phyloP scores from a whole-genome alignment of 1,284 basidiomycete species.

The Cutaneotrichosporon cavernicola region DNA sequence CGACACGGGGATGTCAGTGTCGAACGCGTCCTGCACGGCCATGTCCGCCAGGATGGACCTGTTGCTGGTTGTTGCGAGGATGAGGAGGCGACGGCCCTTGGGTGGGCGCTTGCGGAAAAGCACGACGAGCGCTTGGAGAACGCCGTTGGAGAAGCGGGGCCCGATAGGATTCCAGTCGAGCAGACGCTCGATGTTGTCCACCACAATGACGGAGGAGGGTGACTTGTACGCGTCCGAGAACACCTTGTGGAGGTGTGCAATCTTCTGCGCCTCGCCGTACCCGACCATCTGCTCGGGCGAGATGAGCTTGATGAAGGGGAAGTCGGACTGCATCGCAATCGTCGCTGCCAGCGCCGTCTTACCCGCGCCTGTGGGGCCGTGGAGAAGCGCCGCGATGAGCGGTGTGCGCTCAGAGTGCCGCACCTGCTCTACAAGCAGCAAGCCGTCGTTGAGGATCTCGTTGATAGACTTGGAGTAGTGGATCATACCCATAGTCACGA shows the following conservation, averaged over 20 bases:
- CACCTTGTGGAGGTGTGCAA: slow-evolving; percentile 86
- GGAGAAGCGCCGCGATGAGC: slow-evolving; percentile 84
- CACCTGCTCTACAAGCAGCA: slow-evolving; percentile 93
- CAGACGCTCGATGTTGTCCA: slow-evolving; percentile 90
- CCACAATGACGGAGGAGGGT: slow-evolving; percentile 91
- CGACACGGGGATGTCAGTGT: slow-evolving; percentile 81
- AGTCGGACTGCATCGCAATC: slow-evolving; percentile 87
- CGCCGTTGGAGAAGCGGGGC: slow-evolving; percentile 90
- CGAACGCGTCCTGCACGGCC: slow-evolving; percentile 83
- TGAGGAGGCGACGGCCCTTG: slow-evolving; percentile 88
- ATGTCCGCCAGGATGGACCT: slow-evolving; percentile 84
- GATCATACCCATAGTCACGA: slow-evolving; percentile 96
- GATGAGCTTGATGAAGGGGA: slow-evolving; percentile 97
- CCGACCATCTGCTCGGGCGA: slow-evolving; percentile 98
- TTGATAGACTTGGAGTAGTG: slow-evolving; percentile 77
- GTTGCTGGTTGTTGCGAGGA: slow-evolving; percentile 90
- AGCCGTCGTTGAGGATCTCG: slow-evolving; percentile 83
- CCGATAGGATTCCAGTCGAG: slow-evolving; percentile 98
- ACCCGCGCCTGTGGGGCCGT: slow-evolving; percentile 86
- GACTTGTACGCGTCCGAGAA: slow-evolving; percentile 97
- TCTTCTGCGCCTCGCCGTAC: slow-evolving; percentile 85
- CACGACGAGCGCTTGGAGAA: slow-evolving; percentile 88
- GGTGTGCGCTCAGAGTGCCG: slow-evolving; percentile 85
- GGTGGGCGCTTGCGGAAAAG: slow-evolving; percentile 87
- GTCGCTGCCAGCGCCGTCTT: slow-evolving; percentile 95